Evolutionary conservation across 495 filamentous ascomycete genomes (phyloP).

Genomic region (Tuber borchii): DNA sequence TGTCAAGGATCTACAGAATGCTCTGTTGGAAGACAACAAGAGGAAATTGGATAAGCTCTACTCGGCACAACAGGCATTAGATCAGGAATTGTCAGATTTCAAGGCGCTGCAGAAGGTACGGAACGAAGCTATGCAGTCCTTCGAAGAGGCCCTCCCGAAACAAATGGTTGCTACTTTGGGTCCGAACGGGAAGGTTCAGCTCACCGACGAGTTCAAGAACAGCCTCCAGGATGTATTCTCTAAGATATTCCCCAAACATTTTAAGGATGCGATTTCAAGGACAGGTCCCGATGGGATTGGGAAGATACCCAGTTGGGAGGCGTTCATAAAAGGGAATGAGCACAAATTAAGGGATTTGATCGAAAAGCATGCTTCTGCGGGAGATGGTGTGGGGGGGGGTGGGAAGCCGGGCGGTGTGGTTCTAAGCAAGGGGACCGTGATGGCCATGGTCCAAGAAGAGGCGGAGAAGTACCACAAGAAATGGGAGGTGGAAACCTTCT

Average conservation of each 20-base stretch:
- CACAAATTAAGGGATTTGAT: slow-evolving; percentile 21
- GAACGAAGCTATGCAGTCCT: background rate
- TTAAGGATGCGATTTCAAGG: slow-evolving; percentile 1
- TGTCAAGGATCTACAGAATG: slow-evolving; percentile 6
- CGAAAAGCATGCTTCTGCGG: slow-evolving; percentile 21
- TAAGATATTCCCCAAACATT: slow-evolving; percentile 18
- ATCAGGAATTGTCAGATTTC: slow-evolving; percentile 3
- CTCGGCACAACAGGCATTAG: background rate
- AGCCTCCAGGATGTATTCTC: slow-evolving; percentile 27
- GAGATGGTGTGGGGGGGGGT: slow-evolving; percentile 12
- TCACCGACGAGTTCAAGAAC: slow-evolving; percentile 20
- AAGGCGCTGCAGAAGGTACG: slow-evolving; percentile 1
- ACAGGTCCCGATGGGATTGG: background rate
- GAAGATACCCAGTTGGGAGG: slow-evolving; percentile 30
- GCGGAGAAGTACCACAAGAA: slow-evolving; percentile 16
- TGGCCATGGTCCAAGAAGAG: slow-evolving; percentile 27
- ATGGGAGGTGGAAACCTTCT: slow-evolving; percentile 14
- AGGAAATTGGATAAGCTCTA: slow-evolving; percentile 10
- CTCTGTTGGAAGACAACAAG: slow-evolving; percentile 10
- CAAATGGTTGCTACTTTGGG: slow-evolving; percentile 23
- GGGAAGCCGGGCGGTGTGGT: slow-evolving; percentile 15
- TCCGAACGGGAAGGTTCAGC: slow-evolving; percentile 20
- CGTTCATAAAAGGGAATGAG: slow-evolving; percentile 34
- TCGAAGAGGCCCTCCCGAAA: slow-evolving; percentile 20
- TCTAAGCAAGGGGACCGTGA: slow-evolving; percentile 30